phyloP scores from a whole-genome alignment of 2,329 filamentous ascomycete genomes.

The Septoria linicola region DNA sequence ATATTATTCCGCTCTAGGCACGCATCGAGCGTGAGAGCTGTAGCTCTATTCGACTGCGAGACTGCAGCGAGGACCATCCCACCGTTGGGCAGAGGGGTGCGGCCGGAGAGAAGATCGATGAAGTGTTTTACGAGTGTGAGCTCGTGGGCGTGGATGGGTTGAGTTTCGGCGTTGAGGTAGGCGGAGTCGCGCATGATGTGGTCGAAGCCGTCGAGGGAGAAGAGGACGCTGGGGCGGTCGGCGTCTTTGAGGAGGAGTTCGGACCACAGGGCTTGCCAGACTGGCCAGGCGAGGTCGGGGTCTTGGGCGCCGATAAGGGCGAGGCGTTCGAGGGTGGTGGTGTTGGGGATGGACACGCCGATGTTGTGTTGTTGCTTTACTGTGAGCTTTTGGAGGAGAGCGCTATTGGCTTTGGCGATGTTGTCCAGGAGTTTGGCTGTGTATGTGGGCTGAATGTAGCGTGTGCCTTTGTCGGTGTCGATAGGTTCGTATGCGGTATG shows the following conservation, averaged over 20 bases:
- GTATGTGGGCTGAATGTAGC: constrained; percentile 78
- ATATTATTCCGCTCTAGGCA: constrained; percentile 20
- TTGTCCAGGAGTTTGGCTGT: constrained; percentile 70
- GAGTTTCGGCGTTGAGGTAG: constrained; percentile 70
- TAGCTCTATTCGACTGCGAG: constrained; percentile 62
- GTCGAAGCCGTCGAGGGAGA: constrained; percentile 74
- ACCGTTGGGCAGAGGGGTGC: constrained; percentile 62
- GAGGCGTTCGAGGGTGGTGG: constrained; percentile 65
- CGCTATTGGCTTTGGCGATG: constrained; percentile 69
- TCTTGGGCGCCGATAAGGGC: constrained; percentile 69
- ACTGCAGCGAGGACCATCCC: constrained; percentile 75
- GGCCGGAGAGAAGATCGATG: constrained; percentile 66
- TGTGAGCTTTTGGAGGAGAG: constrained; percentile 57
- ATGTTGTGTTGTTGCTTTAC: constrained; percentile 58
- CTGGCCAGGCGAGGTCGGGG: constrained; percentile 72
- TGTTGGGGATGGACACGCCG: constrained; percentile 57
- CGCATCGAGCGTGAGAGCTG: constrained; percentile 21
- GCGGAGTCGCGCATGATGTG: constrained; percentile 77
- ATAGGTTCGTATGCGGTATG: constrained; percentile 77
- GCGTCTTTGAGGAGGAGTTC: constrained; percentile 60
- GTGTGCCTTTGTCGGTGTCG: constrained; percentile 49
- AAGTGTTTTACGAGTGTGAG: constrained; percentile 74
- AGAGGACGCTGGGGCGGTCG: constrained; percentile 63
- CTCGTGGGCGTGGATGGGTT: constrained; percentile 82
- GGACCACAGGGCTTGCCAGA: constrained; percentile 76